Base-by-base conservation (phyloP, 2,329 filamentous ascomycete genomes). In the Colletotrichum musicola region DNA sequence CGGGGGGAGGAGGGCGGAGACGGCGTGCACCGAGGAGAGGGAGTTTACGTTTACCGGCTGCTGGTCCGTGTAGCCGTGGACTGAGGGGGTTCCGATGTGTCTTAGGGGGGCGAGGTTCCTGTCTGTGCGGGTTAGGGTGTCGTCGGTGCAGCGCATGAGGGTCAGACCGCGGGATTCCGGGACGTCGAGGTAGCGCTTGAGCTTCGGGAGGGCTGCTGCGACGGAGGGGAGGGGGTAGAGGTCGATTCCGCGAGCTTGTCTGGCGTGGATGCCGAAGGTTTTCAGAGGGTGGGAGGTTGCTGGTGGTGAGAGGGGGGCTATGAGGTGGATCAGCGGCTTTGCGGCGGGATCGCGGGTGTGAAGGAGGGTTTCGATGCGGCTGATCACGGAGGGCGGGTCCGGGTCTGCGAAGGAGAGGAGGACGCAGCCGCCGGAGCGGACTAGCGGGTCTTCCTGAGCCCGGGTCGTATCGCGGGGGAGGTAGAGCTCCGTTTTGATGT, bases 61-160 rank as follows among this genome's bases (percentile, higher is more conserved):
- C 18, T 72, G 68, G 50, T 73, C 71, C 1, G 71, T 73, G 51
- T 73, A 73, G 18, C 71, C 71, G 50, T 73, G 71, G 4, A 72
- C 65, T 1, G 71, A 61, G 16, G 71, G 70, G 9, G 71, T 64
- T 38, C 71, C 71, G n/a, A 73, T 73, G 42, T 64, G 25, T 2
- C 55, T n/a, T 0, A 72, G 63, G 10, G 71, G 71, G 12, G 71
- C 71, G 4, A 73, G 47, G 55, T 73, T 72, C 42, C 30, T 47
- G 42, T 71, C 65, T 7, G 68, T 71, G 4, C 64, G 68, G 10
- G 62, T 56, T 2, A 72, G 20, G 4, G 68, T 72, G 2, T 72
- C 70, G 0, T 65, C 60, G 1, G 70, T 72, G 64, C 67, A 70
- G 16, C 54, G 40, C 42, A 72, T 53, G 6, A 73, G 62, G 0